Evolutionary conservation across 257 asterid species (phyloP), one percentile per base, ranked within the genome.

Genomic region (Linderniella brevidens): DNA sequence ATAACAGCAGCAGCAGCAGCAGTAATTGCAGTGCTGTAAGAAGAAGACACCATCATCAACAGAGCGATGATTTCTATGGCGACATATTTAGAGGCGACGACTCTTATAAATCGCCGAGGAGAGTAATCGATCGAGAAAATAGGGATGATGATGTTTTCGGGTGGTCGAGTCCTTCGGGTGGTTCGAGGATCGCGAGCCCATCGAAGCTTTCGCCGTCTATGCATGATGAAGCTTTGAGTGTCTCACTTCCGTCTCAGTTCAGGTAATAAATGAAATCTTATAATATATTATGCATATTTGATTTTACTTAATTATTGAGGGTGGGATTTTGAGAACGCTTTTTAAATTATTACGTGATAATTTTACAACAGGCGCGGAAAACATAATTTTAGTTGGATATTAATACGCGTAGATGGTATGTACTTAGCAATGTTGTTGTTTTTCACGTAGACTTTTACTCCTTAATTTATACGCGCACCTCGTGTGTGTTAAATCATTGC

Each of bases 41-140:
- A 19, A 69, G 88, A 40, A 68, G 73, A 53, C 44, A 78, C 42
- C 46, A 45, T 3, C 32, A 2, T 25, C 32, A 25, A 3, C 32
- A 25, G 17, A 71, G 77, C 1, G 70, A 48, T 41, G 80, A 73
- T 60, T 88, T 88, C 71, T 88, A 59, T 41, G 78, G 67, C 17
- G 97, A 88, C 63, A 88, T 84, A 58, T 88, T 84, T 55, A 63
- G 57, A 58, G 80, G 72, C 13, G 77, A 71, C 1, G 77, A 75
- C 36, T 49, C 72, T 38, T 54, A 40, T 13, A 15, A 52, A 29
- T 81, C 93, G 9, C 88, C 83, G 0, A 65, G 76, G 60, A 58
- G 66, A 60, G n/a, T n/a, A n/a, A 56, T 46, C 11, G 66, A 68
- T 15, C 56, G 63, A 38, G 86, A 72, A 10, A 56, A 55, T n/a